Percentiles rank a stretch among this genome's conserved stretches.
phyloP scores from a whole-genome alignment of 352 stramenopile genomes.

The Thraustotheca clavata region DNA sequence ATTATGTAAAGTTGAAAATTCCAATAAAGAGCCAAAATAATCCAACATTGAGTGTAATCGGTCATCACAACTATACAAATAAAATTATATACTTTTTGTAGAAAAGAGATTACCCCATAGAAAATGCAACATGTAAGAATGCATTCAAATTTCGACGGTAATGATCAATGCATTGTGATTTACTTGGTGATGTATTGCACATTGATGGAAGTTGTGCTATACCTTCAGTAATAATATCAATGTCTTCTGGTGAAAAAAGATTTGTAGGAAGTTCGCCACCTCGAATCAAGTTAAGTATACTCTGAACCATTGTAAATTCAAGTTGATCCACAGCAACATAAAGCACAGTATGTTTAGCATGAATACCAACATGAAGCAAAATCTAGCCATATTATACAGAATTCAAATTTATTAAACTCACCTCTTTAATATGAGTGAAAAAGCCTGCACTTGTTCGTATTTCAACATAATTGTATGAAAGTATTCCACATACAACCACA shows the following conservation, averaged over 20 bases:
- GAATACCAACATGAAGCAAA: conserved; percentile 41
- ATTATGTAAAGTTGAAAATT: neutral
- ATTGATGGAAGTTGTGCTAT: conserved; percentile 13
- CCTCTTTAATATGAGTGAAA: conserved; percentile 35
- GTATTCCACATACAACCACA: conserved; percentile 7
- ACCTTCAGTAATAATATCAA: conserved; percentile 2
- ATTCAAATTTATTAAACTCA: neutral
- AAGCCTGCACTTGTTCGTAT: conserved; percentile 4
- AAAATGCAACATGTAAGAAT: conserved; percentile 47
- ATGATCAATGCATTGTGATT: conserved; percentile 23
- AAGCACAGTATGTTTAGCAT: conserved; percentile 39
- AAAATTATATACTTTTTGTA: neutral
- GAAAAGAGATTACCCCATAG: conserved; percentile 32
- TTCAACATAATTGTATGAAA: conserved; percentile 19
- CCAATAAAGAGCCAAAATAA: neutral
- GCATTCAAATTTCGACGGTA: conserved; percentile 48
- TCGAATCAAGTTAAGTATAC: conserved; percentile 36
- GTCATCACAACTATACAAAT: neutral
- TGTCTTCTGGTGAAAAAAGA: conserved; percentile 39
- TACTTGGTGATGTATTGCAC: conserved; percentile 10
- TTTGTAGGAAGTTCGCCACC: conserved; percentile 36
- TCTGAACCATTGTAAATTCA: conserved; percentile 24
- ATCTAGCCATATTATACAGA: conserved; percentile 8
- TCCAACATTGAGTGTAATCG: neutral
- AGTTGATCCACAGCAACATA: conserved; percentile 53